phyloP scores from a whole-genome alignment of 768 basidiomycete species.

The Steccherinum ochraceum region DNA sequence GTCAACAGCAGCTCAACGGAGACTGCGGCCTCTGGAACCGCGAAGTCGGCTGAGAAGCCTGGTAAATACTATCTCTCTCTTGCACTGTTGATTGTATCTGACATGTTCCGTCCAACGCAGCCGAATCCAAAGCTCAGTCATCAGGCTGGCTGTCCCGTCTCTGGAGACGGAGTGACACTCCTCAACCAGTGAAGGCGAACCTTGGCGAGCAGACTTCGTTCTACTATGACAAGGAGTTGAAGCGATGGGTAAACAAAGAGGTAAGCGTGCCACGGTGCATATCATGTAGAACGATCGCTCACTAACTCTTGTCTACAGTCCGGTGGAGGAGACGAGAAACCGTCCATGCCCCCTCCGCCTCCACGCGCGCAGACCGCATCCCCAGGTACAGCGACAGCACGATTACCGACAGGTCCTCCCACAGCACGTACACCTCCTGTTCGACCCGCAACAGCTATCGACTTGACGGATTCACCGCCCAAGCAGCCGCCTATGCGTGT shows the following conservation, averaged over 20 bases:
- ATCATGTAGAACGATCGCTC: not conserved
- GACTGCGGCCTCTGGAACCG: slow-evolving; percentile 6
- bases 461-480: slow-evolving; percentile 47
- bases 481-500: slow-evolving; percentile 47
- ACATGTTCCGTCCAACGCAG: slow-evolving; percentile 8
- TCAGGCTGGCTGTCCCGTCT: slow-evolving; percentile 79
- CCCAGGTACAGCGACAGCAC: slow-evolving; percentile 48
- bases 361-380: slow-evolving; percentile 83
- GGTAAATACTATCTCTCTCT: slow-evolving; percentile 17
- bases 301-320: slow-evolving; percentile 43
- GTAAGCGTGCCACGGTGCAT: slow-evolving; percentile 35
- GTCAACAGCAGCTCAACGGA: slow-evolving; percentile 7
- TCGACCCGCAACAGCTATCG: slow-evolving; percentile 61
- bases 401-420: slow-evolving; percentile 28
- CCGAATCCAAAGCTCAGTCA: slow-evolving; percentile 23
- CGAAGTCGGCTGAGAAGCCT: slow-evolving; percentile 22
- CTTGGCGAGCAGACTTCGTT: slow-evolving; percentile 88
- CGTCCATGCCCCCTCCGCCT: slow-evolving; percentile 68
- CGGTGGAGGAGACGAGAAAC: slow-evolving; percentile 45
- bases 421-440: slow-evolving; percentile 34
- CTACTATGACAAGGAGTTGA: slow-evolving; percentile 91
- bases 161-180: slow-evolving; percentile 64
- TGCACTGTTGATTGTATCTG: not conserved
- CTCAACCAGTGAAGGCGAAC: slow-evolving; percentile 83
- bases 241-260: slow-evolving; percentile 95